Percentiles rank a stretch among this genome's conserved stretches.
phyloP scores from a whole-genome alignment of 2,329 filamentous ascomycete genomes.

The Furcasterigmium furcatum region DNA sequence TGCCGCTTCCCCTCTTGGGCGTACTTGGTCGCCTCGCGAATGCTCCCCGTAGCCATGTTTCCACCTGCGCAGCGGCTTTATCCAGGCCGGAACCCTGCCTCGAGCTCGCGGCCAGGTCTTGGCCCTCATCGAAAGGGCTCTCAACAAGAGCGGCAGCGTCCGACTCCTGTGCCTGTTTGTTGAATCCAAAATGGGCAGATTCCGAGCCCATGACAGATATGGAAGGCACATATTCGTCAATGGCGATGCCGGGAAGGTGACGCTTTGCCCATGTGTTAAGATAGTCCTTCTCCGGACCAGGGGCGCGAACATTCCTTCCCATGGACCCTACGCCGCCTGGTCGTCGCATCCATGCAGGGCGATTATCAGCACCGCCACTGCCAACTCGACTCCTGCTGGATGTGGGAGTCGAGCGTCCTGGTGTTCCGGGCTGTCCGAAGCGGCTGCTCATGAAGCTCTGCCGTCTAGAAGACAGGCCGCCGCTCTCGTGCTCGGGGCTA shows the following conservation, averaged over 20 bases:
- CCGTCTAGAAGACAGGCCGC: constrained; percentile 31
- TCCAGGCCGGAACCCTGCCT: constrained; percentile 61
- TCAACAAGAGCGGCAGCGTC: constrained; percentile 39
- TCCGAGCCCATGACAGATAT: constrained; percentile 63
- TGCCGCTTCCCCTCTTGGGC: constrained; percentile 35
- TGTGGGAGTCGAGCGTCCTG: constrained; percentile 22
- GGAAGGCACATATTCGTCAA: constrained; percentile 62
- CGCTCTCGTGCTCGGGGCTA: constrained; percentile 9
- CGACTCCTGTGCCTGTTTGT: constrained; percentile 5
- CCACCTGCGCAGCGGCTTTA: constrained; percentile 81
- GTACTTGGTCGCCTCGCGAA: constrained; percentile 60
- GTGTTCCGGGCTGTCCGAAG: constrained; percentile 21
- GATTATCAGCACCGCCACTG: constrained; percentile 33
- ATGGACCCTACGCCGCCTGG: constrained; percentile 89
- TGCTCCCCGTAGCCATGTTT: constrained; percentile 85
- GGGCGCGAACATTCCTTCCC: constrained; percentile 63
- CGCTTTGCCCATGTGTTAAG: constrained; percentile 82
- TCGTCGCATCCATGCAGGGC: constrained; percentile 67
- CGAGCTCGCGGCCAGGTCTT: constrained; percentile 35
- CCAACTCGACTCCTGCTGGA: constrained; percentile 31
- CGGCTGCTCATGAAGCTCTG: constrained; percentile 36
- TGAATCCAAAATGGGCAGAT: constrained; percentile 55
- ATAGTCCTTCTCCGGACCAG: constrained; percentile 80
- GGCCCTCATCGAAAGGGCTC: constrained; percentile 45
- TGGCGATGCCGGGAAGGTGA: constrained; percentile 75